Conservation (phyloP, 2,329 filamentous ascomycete genomes). For the Sclerotinia sclerotiorum region DNA sequence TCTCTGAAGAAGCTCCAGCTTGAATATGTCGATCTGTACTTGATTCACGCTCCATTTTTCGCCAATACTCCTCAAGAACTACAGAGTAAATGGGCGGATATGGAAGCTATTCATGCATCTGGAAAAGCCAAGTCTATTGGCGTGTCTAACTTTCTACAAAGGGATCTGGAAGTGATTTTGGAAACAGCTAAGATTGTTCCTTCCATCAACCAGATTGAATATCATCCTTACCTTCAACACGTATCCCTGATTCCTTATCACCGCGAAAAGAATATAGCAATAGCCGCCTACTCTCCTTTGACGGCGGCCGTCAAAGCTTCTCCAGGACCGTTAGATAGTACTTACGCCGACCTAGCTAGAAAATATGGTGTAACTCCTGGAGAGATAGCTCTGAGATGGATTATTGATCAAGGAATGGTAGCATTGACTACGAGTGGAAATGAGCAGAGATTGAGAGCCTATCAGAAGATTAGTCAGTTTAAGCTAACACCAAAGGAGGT, state of each 20-base stretch:
- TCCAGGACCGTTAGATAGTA: conserved; percentile 54
- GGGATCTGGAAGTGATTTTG: conserved; percentile 56
- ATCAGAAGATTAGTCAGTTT: conserved; percentile 52
- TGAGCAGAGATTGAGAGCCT: conserved; percentile 57
- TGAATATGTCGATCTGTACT: conserved; percentile 71
- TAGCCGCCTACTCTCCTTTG: conserved; percentile 57
- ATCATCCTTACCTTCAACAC: conserved; percentile 73
- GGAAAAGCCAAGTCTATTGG: conserved; percentile 70
- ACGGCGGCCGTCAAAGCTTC: conserved; percentile 50
- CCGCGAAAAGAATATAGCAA: conserved; percentile 56
- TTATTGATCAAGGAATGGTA: conserved; percentile 59
- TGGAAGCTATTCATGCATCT: conserved; percentile 65
- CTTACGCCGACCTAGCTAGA: conserved; percentile 51
- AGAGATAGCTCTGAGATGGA: conserved; percentile 60
- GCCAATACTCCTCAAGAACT: conserved; percentile 51
- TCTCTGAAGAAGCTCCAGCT: conserved; percentile 62
- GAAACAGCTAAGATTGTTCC: conserved; percentile 61
- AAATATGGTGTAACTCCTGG: conserved; percentile 59
- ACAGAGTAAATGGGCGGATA: conserved; percentile 58
- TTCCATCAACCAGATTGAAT: conserved; percentile 78
- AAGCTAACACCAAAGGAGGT: conserved; percentile 61
- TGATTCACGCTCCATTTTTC: conserved; percentile 60
- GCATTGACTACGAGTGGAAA: conserved; percentile 60
- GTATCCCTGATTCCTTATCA: conserved; percentile 57
- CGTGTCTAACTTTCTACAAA: conserved; percentile 69